phyloP scores from a whole-genome alignment of 2,329 filamentous ascomycete species.

The Epichloe elymi region DNA sequence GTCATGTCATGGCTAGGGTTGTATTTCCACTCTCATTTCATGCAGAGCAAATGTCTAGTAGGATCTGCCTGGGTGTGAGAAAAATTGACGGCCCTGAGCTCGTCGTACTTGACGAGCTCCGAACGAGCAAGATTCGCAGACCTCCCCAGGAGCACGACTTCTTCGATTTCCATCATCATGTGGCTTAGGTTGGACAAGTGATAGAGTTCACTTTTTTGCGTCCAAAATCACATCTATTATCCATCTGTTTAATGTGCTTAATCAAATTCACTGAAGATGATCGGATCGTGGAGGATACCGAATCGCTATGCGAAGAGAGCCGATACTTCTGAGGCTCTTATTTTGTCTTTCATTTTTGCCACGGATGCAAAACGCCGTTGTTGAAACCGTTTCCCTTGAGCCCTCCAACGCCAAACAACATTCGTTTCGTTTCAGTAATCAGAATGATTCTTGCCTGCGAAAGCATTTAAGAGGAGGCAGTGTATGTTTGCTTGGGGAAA shows the following conservation, averaged over 20 bases:
- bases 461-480: constrained; percentile 28
- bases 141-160: not conserved
- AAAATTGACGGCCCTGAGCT: not conserved
- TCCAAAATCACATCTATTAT: constrained; percentile 2
- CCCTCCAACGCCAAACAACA: constrained; percentile 30
- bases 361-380: constrained; percentile 34
- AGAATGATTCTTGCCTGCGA: constrained; percentile 7
- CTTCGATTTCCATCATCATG: not conserved
- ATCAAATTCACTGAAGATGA: constrained; percentile 1
- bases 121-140: not conserved
- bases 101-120: not conserved
- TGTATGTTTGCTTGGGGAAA: constrained; percentile 68
- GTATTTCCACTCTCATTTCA: not conserved
- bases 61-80: not conserved
- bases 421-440: constrained; percentile 12
- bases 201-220: not conserved
- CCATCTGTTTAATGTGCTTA: not conserved
- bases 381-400: constrained; percentile 36
- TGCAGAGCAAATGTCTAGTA: not conserved
- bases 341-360: constrained; percentile 8
- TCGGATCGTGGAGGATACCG: constrained; percentile 30
- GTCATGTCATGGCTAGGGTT: not conserved
- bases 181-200: not conserved
- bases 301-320: constrained; percentile 22
- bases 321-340: constrained; percentile 11